Evolutionary conservation across 148 eudicot genomes (phyloP), one percentile per base, ranked within the genome.

Genomic region (Pharnaceum exiguum): DNA sequence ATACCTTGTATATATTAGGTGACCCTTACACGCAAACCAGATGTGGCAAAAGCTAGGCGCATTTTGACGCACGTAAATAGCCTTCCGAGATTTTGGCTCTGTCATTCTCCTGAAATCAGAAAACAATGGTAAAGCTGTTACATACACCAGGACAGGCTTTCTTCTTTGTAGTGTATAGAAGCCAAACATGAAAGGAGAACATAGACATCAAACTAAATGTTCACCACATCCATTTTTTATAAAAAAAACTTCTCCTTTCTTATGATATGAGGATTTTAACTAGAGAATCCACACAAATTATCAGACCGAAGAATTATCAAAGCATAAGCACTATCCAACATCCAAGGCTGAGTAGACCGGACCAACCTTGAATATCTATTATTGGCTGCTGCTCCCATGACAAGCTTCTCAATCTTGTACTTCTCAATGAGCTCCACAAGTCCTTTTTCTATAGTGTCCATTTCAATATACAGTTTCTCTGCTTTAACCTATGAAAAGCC

Each of bases 331-430:
- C 10, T 16, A 3, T 12, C 56, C 2, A 29, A 3, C 17, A 15
- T 13, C 13, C 44, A 31, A 21, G 38, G 59, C 50, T 1, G 6
- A n/a, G 11, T 17, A 40, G 46, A 27, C 46, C 15, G 19, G 29
- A 46, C 48, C 10, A 63, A 85, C 96, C 72, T 81, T 18, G 90
- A 81, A 71, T 79, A 85, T 35, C 72, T 71, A 51, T 48, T 67
- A 57, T 85, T 79, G 2, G 93, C 77, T 22, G 98, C 96, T 52
- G 90, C 96, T 59, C 96, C 98, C 88, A 91, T 85, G 43, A 85
- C 94, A 62, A 91, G 90, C 63, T 61, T 82, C 69, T 67, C 69
- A 53, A 93, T 86, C 55, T 69, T 66, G 48, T 81, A 53, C 66
- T 68, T 63, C 10, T 70, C 44, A 52, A 93, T 73, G 40, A 88